A percentile compares a stretch with the other conserved stretches of the same genome.
These are phyloP conservation scores for Leccinellum rugosiceps DNA, from an alignment of 768 basidiomycete genomes.

Conservation along the genomic window DNA sequence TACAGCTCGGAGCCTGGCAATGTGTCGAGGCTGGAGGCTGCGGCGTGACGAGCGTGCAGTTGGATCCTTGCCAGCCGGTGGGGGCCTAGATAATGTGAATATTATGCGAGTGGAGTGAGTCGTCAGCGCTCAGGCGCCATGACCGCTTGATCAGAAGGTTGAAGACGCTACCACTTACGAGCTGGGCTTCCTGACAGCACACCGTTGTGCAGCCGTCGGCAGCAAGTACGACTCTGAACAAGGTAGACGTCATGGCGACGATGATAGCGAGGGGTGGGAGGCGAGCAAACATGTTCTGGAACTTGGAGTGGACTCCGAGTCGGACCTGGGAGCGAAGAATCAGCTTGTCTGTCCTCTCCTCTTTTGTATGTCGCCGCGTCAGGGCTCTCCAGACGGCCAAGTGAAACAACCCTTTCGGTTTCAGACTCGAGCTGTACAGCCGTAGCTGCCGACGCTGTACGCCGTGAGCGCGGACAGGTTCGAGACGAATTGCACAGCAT, in stretches of 20 bases:
- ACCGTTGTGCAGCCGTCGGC: not conserved
- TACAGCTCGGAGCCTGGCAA: not conserved
- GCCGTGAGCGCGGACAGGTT: not conserved
- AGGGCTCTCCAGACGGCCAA: not conserved
- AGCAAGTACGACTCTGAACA: not conserved
- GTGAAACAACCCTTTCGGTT: not conserved
- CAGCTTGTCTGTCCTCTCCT: not conserved
- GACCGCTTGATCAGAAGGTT: not conserved
- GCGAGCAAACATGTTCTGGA: conserved; percentile 6
- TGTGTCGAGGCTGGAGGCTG: not conserved
- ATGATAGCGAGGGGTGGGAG: not conserved
- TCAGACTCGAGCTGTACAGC: not conserved
- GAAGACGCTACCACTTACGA: not conserved
- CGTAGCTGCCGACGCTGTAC: too few species aligned
- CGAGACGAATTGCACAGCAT: too few species aligned
- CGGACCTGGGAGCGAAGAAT: not conserved
- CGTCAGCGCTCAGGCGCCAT: too few species aligned
- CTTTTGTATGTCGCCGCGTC: not conserved
- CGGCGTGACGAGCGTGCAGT: not conserved
- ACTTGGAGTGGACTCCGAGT: not conserved
- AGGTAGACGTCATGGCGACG: not conserved
- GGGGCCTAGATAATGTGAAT: not conserved
- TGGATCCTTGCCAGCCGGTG: not conserved
- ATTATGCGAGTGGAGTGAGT: not conserved
- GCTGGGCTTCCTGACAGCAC: not conserved